These are phyloP conservation scores for Pelargonium fulgidum DNA, from an alignment of 441 rosid genomes.

Conservation along the genomic window DNA sequence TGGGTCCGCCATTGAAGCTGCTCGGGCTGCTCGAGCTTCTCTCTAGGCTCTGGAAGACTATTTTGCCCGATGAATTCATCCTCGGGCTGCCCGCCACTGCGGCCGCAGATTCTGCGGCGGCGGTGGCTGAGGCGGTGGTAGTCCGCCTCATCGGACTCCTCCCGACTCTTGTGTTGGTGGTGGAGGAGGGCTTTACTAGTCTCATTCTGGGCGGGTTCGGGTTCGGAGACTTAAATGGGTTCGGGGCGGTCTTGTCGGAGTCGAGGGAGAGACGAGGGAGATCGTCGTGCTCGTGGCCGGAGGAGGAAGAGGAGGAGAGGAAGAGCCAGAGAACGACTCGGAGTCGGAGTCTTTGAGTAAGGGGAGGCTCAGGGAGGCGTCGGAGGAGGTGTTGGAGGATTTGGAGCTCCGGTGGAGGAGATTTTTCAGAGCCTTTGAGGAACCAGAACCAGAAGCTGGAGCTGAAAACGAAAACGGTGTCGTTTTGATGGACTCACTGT, in stretches of 20 bases:
- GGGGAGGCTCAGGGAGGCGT: conserved; percentile 39
- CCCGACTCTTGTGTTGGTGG: conserved; percentile 29
- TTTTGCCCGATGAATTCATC: conserved; percentile 82
- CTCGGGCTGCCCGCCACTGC: conserved; percentile 85
- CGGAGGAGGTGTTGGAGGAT: conserved; percentile 32
- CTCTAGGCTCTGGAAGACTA: conserved; percentile 78
- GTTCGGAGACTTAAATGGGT: conserved; percentile 15
- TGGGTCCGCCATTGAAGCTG: conserved; percentile 83
- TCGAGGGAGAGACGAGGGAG: conserved; percentile 72
- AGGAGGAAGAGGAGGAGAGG: conserved; percentile 77
- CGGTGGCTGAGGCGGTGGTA: conserved; percentile 27
- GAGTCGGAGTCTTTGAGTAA: conserved; percentile 56
- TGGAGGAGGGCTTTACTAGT: conserved; percentile 37
- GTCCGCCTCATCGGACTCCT: conserved; percentile 53
- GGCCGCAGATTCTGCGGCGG: too few relatives aligned
- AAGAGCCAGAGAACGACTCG: conserved; percentile 58
- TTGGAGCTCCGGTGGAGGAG: conserved; percentile 63
- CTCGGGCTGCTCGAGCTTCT: conserved; percentile 95
- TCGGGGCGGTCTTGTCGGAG: conserved; percentile 51
- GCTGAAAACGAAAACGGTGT: conserved; percentile 18
- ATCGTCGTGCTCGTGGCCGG: conserved; percentile 79
- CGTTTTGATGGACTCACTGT: conserved; percentile 14
- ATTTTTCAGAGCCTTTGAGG: conserved; percentile 47
- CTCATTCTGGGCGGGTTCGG: conserved; percentile 58
- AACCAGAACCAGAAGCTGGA: too few relatives aligned